phyloP scores from a whole-genome alignment of 768 basidiomycete species.

The Russula virescens region DNA sequence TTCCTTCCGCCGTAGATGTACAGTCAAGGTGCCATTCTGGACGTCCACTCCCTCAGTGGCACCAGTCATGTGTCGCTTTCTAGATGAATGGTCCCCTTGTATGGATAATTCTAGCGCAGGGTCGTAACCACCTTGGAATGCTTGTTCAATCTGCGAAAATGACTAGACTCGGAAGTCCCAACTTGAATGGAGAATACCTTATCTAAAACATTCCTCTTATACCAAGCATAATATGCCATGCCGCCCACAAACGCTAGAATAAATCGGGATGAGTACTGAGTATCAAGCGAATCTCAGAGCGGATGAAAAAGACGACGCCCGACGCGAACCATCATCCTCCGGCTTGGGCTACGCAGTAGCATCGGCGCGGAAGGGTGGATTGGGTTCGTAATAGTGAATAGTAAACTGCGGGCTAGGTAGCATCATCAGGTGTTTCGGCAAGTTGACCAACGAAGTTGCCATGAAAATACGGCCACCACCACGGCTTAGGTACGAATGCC shows the following conservation, averaged over 20 bases:
- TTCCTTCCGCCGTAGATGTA: constrained; percentile 65
- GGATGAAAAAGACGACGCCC: neutral
- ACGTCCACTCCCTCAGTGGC: constrained; percentile 31
- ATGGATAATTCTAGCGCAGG: constrained; percentile 72
- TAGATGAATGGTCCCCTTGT: constrained; percentile 32
- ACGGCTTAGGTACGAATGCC: neutral
- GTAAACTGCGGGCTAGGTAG: neutral
- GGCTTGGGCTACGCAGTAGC: neutral
- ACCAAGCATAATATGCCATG: constrained; percentile 67
- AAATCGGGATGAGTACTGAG: neutral
- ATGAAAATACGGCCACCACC: neutral
- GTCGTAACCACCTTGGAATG: constrained; percentile 76
- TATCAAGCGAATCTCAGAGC: neutral
- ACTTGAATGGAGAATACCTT: constrained; percentile 44
- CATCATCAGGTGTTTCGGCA: neutral
- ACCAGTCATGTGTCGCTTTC: constrained; percentile 28
- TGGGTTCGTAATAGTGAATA: neutral
- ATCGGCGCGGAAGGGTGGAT: neutral
- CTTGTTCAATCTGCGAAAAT: constrained; percentile 59
- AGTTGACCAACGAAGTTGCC: neutral
- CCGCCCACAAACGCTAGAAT: constrained; percentile 62
- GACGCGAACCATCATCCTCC: neutral
- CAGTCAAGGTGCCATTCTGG: constrained; percentile 44
- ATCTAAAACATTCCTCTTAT: constrained; percentile 74
- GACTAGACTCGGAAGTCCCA: neutral